Evolutionary conservation across 2,329 filamentous ascomycete genomes (phyloP).

Genomic region (Sporothrix schenckii): DNA sequence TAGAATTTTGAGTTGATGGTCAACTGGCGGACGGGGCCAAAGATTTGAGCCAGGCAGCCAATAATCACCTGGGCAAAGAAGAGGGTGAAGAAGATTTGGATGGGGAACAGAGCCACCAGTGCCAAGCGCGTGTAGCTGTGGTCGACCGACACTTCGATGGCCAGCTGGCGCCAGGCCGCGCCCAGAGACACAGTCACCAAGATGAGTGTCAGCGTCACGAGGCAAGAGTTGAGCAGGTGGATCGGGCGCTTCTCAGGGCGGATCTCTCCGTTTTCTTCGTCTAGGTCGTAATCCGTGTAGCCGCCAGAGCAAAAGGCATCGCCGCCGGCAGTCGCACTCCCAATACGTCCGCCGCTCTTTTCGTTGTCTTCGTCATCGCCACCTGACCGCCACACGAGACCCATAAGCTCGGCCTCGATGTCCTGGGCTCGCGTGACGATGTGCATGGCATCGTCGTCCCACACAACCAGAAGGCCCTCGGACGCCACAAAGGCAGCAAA

Average conservation of each 20-base stretch:
- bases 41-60: slow-evolving; percentile 72
- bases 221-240: slow-evolving; percentile 69
- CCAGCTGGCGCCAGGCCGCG: slow-evolving; percentile 69
- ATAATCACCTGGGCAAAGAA: slow-evolving; percentile 81
- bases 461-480: slow-evolving; percentile 72
- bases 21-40: slow-evolving; percentile 75
- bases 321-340: not conserved
- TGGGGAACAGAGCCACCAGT: slow-evolving; percentile 66
- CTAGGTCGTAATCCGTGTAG: slow-evolving; percentile 58
- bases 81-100: slow-evolving; percentile 79
- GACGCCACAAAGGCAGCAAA: slow-evolving; percentile 77
- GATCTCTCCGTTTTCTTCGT: slow-evolving; percentile 71
- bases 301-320: slow-evolving; percentile 34
- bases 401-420: slow-evolving; percentile 77
- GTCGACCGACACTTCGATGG: slow-evolving; percentile 69
- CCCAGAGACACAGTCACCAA: slow-evolving; percentile 69
- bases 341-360: slow-evolving; percentile 46
- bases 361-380: slow-evolving; percentile 57
- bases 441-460: slow-evolving; percentile 78
- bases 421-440: slow-evolving; percentile 68
- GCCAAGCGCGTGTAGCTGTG: slow-evolving; percentile 63
- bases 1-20: slow-evolving; percentile 79
- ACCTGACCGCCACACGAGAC: slow-evolving; percentile 70
- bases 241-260: slow-evolving; percentile 67
- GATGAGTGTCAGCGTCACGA: slow-evolving; percentile 68